phyloP scores from a whole-genome alignment of 441 rosid genomes.

The Jatropha multifida region DNA sequence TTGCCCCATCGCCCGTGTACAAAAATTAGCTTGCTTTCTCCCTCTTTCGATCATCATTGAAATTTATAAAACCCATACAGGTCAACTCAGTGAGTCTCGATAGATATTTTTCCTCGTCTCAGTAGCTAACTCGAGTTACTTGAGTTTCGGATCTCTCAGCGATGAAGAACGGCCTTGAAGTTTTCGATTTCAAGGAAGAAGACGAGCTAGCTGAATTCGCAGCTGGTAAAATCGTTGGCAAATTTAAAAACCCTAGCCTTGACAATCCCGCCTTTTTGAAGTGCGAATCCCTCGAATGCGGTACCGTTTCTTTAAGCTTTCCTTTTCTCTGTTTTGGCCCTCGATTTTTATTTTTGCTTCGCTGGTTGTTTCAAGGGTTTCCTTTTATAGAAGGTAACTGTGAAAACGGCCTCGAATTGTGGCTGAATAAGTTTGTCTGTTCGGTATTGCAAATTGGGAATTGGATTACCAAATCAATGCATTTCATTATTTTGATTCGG shows the following conservation, averaged over 20 bases:
- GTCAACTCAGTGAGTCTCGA: conserved; percentile 1
- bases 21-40: background rate
- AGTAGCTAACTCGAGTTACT: background rate
- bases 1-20: background rate
- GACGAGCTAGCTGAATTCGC: conserved; percentile 57
- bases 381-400: background rate
- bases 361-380: background rate
- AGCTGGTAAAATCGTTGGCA: conserved; percentile 41
- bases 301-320: conserved; percentile 31
- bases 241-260: conserved; percentile 61
- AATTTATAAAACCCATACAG: background rate
- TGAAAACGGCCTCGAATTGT: background rate
- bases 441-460: background rate
- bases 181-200: conserved; percentile 67
- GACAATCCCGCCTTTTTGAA: conserved; percentile 42
- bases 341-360: background rate
- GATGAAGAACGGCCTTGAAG: conserved; percentile 55
- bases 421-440: background rate
- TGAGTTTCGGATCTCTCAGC: conserved; percentile 13
- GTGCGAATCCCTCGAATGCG: conserved; percentile 47
- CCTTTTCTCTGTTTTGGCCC: background rate
- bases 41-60: background rate
- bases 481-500: background rate
- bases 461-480: background rate
- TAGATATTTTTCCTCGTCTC: background rate